phyloP scores from a whole-genome alignment of 1,139 yeast species.

The Magnusiomyces suaveolens region DNA sequence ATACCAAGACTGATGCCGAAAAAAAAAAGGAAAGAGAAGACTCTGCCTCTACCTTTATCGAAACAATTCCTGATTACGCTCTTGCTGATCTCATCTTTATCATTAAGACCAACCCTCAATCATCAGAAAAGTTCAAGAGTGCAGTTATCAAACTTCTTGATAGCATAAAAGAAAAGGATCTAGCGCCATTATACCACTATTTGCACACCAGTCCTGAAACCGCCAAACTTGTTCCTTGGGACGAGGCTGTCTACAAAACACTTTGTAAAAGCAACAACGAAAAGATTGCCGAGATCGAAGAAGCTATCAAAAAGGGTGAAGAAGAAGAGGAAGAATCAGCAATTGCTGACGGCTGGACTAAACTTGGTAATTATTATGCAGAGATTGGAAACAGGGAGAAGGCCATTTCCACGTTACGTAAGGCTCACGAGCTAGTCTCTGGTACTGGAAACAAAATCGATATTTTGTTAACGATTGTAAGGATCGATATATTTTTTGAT shows the following conservation, averaged over 20 bases:
- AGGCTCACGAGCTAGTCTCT: conserved; percentile 71
- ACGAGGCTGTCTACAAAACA: conserved; percentile 45
- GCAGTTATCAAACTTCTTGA: conserved; percentile 35
- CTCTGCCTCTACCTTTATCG: conserved; percentile 14
- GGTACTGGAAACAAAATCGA: conserved; percentile 89
- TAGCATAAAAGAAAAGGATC: conserved; percentile 48
- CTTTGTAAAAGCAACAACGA: conserved; percentile 47
- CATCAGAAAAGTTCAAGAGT: background rate
- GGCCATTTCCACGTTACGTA: conserved; percentile 62
- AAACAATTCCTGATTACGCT: conserved; percentile 62
- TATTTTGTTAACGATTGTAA: conserved; percentile 63
- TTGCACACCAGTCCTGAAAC: conserved; percentile 41
- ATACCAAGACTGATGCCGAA: background rate
- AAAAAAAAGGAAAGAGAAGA: conserved; percentile 2
- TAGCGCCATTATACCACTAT: conserved; percentile 81
- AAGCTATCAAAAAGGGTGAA: conserved; percentile 61
- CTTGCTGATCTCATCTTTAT: conserved; percentile 71
- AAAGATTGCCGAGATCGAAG: conserved; percentile 49
- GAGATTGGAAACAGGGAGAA: conserved; percentile 68
- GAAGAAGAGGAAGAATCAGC: conserved; percentile 88
- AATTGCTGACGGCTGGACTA: conserved; percentile 62
- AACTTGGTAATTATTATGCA: conserved; percentile 83
- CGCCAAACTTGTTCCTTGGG: conserved; percentile 37
- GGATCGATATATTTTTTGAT: conserved; percentile 80
- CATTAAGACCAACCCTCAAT: conserved; percentile 36